A percentile compares a stretch with the other conserved stretches of the same genome.
phyloP scores from a whole-genome alignment of 495 filamentous ascomycete genomes.

The Staphylotrichum tortipilum region DNA sequence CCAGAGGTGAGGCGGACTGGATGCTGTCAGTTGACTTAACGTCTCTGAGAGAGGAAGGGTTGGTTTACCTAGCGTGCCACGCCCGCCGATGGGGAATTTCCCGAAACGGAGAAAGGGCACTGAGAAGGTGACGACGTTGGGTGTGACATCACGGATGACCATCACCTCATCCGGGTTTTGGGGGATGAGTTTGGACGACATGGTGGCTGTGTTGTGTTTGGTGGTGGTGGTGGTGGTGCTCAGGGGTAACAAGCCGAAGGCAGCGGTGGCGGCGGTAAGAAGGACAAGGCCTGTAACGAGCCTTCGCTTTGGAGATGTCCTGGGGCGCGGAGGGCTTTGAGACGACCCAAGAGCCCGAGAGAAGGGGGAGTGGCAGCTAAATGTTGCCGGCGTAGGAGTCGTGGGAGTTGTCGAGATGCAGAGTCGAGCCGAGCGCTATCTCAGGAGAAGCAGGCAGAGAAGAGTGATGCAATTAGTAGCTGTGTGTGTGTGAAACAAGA shows the following conservation, averaged over 20 bases:
- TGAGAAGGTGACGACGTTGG: slow-evolving; percentile 72
- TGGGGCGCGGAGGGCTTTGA: neutral
- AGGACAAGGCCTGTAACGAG: neutral
- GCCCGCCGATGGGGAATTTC: slow-evolving; percentile 68
- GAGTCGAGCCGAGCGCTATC: neutral
- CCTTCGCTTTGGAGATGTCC: neutral
- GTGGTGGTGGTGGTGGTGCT: slow-evolving; percentile 1
- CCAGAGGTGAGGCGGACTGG: slow-evolving; percentile 71
- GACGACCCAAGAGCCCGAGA: neutral
- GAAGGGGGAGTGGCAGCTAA: neutral
- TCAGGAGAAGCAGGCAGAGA: no score
- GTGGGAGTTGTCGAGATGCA: no score
- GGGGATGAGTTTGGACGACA: slow-evolving; percentile 41
- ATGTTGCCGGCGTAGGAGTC: no score
- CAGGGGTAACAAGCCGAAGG: neutral
- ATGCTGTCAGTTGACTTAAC: no score
- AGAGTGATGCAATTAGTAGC: neutral
- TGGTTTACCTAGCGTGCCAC: slow-evolving; percentile 70
- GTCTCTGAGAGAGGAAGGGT: no score
- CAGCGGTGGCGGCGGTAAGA: neutral
- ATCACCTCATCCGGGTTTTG: slow-evolving; percentile 67
- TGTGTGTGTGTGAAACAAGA: no score
- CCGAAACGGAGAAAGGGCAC: slow-evolving; percentile 81
- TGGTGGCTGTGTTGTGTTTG: slow-evolving; percentile 16
- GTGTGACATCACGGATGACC: slow-evolving; percentile 76